Percentiles rank a stretch among this genome's conserved stretches.
Evolutionary conservation across 176 grass and related monocot genomes (phyloP).

Genomic region (Juncus effusus): DNA sequence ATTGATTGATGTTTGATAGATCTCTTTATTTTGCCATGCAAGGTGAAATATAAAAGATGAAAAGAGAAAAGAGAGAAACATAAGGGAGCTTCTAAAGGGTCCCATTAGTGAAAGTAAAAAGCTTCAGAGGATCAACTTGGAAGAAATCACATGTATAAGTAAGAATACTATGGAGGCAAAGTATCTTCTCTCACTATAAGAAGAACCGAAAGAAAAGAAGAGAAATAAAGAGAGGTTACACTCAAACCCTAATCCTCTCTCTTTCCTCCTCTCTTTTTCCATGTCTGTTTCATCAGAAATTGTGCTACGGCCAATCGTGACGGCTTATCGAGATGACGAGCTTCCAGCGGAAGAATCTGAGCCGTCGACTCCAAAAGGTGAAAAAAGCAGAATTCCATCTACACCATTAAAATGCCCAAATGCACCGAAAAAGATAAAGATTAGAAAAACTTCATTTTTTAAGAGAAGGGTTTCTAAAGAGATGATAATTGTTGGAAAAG

Average conservation of each 20-base stretch:
- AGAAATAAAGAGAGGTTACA: slow-evolving; percentile 14
- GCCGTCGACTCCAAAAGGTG: slow-evolving; percentile 15
- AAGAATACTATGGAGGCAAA: slow-evolving; percentile 9
- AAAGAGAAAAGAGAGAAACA: background rate
- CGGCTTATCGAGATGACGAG: background rate
- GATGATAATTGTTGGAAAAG: no score
- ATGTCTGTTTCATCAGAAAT: slow-evolving; percentile 19
- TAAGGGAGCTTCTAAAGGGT: slow-evolving; percentile 5
- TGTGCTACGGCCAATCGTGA: slow-evolving; percentile 10
- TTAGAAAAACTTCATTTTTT: background rate
- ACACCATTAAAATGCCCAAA: slow-evolving; percentile 18
- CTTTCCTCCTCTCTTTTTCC: background rate
- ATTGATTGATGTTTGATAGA: background rate
- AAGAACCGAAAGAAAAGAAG: slow-evolving; percentile 7
- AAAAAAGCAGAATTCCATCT: slow-evolving; percentile 20
- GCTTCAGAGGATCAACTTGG: slow-evolving; percentile 12
- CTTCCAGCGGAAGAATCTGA: background rate
- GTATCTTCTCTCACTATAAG: no score
- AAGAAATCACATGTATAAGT: slow-evolving; percentile 12
- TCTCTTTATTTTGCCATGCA: background rate
- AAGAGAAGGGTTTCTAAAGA: slow-evolving; percentile 3
- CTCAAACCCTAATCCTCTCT: background rate
- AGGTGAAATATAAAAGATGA: background rate
- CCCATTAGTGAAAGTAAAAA: background rate
- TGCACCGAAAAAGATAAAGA: slow-evolving; percentile 39